phyloP scores from a whole-genome alignment of 1,284 basidiomycete species.

The Cryptococcus deneoformans region DNA sequence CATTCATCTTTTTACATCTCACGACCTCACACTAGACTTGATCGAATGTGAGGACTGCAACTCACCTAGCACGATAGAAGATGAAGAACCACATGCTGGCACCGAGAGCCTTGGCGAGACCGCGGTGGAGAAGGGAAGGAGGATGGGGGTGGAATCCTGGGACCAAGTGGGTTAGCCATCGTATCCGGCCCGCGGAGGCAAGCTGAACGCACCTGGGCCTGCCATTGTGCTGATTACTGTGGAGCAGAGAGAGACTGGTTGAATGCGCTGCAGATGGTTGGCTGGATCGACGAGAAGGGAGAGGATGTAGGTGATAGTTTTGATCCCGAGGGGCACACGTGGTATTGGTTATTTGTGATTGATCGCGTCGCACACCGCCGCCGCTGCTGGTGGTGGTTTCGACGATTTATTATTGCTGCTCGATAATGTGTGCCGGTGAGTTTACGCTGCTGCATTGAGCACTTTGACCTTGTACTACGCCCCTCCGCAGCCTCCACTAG shows the following conservation, averaged over 20 bases:
- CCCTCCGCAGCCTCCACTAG: no score
- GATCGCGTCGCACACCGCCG: no score
- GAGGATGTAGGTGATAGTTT: not conserved
- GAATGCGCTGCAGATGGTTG: constrained; percentile 3
- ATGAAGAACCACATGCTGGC: constrained; percentile 98
- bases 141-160: constrained; percentile 80
- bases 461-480: no score
- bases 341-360: not conserved
- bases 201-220: constrained; percentile 25
- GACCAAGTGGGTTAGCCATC: no score
- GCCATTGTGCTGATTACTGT: constrained; percentile 19
- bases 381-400: not conserved
- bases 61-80: constrained; percentile 87
- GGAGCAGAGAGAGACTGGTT: not conserved
- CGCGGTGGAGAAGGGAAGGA: constrained; percentile 69
- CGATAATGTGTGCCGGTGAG: not conserved
- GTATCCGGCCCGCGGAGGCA: not conserved
- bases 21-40: constrained; percentile 34
- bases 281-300: not conserved
- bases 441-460: no score
- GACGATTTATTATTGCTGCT: not conserved
- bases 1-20: not conserved
- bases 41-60: constrained; percentile 63
- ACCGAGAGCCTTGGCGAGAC: constrained; percentile 78
- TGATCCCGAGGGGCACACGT: not conserved